These are phyloP conservation scores for Neurospora sp. DNA, from an alignment of 2,329 filamentous ascomycete species.

Conservation along the genomic window DNA sequence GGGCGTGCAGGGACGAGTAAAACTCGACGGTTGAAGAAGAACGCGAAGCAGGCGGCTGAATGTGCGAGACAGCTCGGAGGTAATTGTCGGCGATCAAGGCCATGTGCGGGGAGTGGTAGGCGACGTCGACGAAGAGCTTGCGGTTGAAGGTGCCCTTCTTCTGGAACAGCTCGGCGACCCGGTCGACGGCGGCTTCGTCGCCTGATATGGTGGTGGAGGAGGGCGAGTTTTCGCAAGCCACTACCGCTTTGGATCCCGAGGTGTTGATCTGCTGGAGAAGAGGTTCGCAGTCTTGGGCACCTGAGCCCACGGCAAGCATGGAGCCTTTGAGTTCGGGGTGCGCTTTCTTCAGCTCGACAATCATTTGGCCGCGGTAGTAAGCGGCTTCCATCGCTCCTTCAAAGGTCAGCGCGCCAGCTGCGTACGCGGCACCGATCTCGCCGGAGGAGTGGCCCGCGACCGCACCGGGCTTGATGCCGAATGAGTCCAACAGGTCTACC, in stretches of 20 bases:
- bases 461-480: slow-evolving; percentile 19
- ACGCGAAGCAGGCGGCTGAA: slow-evolving; percentile 14
- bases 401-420: slow-evolving; percentile 21
- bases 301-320: slow-evolving; percentile 19
- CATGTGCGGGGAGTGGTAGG: slow-evolving; percentile 45
- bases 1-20: slow-evolving; percentile 33
- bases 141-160: slow-evolving; percentile 34
- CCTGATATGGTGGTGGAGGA: slow-evolving; percentile 19
- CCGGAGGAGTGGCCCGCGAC: slow-evolving; percentile 27
- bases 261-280: slow-evolving; percentile 16
- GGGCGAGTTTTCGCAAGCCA: slow-evolving; percentile 20
- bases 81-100: slow-evolving; percentile 35
- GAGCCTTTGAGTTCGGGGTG: slow-evolving; percentile 22
- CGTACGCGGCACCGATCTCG: slow-evolving; percentile 33
- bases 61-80: slow-evolving; percentile 19
- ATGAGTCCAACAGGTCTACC: slow-evolving; percentile 25
- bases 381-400: slow-evolving; percentile 29
- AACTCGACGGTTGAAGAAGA: slow-evolving; percentile 26
- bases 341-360: slow-evolving; percentile 28
- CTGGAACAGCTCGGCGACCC: slow-evolving; percentile 36
- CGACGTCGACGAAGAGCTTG: slow-evolving; percentile 37
- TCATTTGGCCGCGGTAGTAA: slow-evolving; percentile 30
- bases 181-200: slow-evolving; percentile 21
- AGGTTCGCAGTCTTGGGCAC: slow-evolving; percentile 9
- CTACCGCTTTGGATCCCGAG: slow-evolving; percentile 6